Conservation (phyloP, 306 rosid genomes). For the Erythrophleum fordii region DNA sequence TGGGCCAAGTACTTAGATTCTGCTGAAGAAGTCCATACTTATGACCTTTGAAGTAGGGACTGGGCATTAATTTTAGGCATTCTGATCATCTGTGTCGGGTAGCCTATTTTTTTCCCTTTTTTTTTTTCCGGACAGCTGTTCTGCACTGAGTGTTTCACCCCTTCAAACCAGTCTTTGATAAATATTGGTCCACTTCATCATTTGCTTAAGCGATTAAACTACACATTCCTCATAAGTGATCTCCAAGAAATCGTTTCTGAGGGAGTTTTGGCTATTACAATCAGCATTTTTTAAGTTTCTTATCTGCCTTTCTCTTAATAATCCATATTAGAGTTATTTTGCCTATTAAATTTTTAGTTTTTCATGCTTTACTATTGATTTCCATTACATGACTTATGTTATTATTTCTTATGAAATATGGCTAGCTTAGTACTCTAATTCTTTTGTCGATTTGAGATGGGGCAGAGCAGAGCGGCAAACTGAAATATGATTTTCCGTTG, state of each 20-base stretch:
- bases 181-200: background rate
- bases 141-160: background rate
- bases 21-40: background rate
- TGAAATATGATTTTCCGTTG: constrained; percentile 1
- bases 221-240: background rate
- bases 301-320: background rate
- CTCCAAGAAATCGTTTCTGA: constrained; percentile 24
- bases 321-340: background rate
- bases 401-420: background rate
- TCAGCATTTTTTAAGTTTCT: constrained; percentile 9
- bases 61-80: constrained; percentile 18
- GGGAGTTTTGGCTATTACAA: background rate
- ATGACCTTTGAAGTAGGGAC: constrained; percentile 3
- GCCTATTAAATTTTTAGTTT: background rate
- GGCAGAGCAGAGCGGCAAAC: background rate
- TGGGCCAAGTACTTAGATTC: constrained; percentile 3
- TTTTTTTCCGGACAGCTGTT: background rate
- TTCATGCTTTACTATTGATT: background rate
- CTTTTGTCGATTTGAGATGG: constrained; percentile 19
- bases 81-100: background rate
- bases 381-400: background rate
- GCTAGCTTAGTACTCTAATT: background rate
- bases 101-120: background rate
- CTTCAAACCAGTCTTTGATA: background rate
- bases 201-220: background rate